Evolutionary conservation across 2,329 filamentous ascomycete species (phyloP).

Genomic region (Sarocladiaceae sp.): DNA sequence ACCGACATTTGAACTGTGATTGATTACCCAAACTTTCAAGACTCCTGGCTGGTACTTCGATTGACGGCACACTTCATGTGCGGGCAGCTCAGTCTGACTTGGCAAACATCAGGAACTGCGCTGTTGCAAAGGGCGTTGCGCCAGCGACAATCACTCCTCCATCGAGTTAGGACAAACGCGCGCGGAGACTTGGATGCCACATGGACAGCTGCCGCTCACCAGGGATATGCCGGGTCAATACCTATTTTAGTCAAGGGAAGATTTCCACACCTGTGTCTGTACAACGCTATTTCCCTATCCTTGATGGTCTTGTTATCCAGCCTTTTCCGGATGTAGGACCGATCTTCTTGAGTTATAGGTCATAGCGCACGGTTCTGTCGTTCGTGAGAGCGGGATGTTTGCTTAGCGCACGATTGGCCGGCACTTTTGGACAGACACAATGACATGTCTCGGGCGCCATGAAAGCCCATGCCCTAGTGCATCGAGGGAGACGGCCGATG

Average conservation of each 20-base stretch:
- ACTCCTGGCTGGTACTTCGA: no score
- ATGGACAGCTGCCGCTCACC: slow-evolving; percentile 4
- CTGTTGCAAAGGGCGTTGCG: not conserved
- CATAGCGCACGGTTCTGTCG: not conserved
- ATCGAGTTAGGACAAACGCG: slow-evolving; percentile 1
- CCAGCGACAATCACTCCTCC: slow-evolving; percentile 2
- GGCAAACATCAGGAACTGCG: not conserved
- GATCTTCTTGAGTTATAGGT: no score
- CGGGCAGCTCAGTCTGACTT: no score
- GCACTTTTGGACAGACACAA: not conserved
- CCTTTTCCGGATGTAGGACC: no score
- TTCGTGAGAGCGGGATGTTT: not conserved
- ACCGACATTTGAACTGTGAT: no score
- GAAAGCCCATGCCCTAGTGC: no score
- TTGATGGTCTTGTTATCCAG: not conserved
- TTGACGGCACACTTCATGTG: no score
- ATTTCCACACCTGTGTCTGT: not conserved
- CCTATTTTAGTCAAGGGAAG: slow-evolving; percentile 8
- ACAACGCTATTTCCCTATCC: not conserved
- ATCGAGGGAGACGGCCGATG: no score
- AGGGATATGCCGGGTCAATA: slow-evolving; percentile 8
- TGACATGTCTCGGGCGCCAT: not conserved
- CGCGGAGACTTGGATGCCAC: slow-evolving; percentile 5
- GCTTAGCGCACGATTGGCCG: not conserved
- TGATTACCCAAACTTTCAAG: no score